Percentiles rank a stretch among this genome's conserved stretches.
phyloP scores from a whole-genome alignment of 306 rosid genomes.

The Fagus sylvatica region DNA sequence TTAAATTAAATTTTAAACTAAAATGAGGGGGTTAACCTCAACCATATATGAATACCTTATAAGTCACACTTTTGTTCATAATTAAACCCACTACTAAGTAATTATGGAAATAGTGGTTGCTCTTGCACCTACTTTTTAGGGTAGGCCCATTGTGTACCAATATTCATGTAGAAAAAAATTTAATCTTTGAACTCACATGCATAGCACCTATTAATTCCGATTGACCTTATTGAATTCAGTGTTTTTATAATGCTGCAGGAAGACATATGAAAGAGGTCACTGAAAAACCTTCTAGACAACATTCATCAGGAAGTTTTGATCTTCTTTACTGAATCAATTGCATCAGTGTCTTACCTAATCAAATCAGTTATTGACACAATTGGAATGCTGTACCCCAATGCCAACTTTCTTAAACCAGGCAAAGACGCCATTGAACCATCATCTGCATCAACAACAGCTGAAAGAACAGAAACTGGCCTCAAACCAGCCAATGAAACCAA shows the following conservation, averaged over 20 bases:
- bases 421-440: conserved; percentile 76
- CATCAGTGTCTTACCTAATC: conserved; percentile 51
- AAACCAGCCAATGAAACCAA: conserved; percentile 70
- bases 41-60: too few relatives aligned
- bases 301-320: neutral
- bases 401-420: conserved; percentile 51
- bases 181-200: too few relatives aligned
- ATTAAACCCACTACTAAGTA: too few relatives aligned
- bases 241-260: too few relatives aligned
- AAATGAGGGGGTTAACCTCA: too few relatives aligned
- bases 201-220: too few relatives aligned
- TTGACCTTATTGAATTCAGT: too few relatives aligned
- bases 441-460: conserved; percentile 55
- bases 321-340: neutral
- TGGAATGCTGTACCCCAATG: conserved; percentile 51
- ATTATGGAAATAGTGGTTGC: too few relatives aligned
- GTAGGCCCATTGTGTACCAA: neutral
- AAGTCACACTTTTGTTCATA: too few relatives aligned
- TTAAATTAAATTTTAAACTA: too few relatives aligned
- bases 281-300: too few relatives aligned
- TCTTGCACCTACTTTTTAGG: neutral
- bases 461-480: conserved; percentile 66
- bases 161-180: neutral
- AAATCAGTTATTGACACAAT: conserved; percentile 82
- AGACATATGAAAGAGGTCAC: too few relatives aligned